Percentiles rank a stretch among this genome's conserved stretches.
phyloP scores from a whole-genome alignment of 2,329 filamentous ascomycete species.

The Neonectria ditissima region DNA sequence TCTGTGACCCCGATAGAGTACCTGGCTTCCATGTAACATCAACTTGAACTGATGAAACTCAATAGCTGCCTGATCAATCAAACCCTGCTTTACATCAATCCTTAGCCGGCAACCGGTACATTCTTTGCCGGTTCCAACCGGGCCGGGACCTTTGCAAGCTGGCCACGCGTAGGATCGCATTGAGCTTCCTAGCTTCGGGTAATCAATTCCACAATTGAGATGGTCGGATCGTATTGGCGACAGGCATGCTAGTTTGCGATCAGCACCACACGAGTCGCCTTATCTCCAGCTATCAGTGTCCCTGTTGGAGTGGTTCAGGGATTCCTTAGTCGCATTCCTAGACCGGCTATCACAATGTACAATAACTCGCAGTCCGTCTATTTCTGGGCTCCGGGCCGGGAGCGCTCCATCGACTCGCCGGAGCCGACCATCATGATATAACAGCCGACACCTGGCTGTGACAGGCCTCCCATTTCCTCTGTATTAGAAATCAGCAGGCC shows the following conservation, averaged over 20 bases:
- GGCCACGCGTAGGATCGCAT: not conserved
- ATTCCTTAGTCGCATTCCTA: slow-evolving; percentile 7
- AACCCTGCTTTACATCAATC: not conserved
- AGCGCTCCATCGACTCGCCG: not conserved
- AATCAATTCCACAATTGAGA: not conserved
- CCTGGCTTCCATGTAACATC: slow-evolving; percentile 5
- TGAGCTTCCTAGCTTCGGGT: not conserved
- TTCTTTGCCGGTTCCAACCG: not conserved
- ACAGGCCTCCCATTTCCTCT: not conserved
- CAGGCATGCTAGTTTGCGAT: not conserved
- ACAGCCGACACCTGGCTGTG: slow-evolving; percentile 9
- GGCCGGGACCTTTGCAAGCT: not conserved
- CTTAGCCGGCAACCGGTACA: not conserved
- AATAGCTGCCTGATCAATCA: not conserved
- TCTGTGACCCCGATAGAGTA: not conserved
- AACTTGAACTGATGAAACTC: slow-evolving; percentile 2
- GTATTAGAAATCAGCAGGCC: slow-evolving; percentile 7
- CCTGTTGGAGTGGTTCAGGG: not conserved
- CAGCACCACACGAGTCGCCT: not conserved
- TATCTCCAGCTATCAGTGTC: slow-evolving; percentile 12
- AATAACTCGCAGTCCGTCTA: not conserved
- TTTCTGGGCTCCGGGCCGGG: slow-evolving; percentile 4
- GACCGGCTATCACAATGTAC: slow-evolving; percentile 9
- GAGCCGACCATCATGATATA: slow-evolving; percentile 14
- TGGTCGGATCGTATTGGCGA: not conserved